Conservation (phyloP, 1,284 basidiomycete genomes). For the Apiotrichum porosum region DNA sequence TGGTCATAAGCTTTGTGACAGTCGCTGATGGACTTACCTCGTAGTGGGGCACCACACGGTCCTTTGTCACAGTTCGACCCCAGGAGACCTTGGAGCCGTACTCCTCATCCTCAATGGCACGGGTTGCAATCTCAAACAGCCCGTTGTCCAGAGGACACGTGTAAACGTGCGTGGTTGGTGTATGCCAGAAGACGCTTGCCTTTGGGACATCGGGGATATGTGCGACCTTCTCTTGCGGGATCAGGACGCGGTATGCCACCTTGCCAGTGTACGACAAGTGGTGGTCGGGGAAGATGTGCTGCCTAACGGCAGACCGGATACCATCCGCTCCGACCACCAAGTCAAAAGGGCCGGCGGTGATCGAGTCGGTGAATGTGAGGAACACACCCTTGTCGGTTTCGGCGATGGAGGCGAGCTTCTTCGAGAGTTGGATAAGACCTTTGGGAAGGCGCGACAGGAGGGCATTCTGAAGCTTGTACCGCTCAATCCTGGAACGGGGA, state of each 20-base stretch:
- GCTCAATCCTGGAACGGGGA: slow-evolving; percentile 23
- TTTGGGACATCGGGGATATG: slow-evolving; percentile 22
- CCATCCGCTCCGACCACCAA: slow-evolving; percentile 37
- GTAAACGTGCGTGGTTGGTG: slow-evolving; percentile 26
- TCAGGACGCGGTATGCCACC: slow-evolving; percentile 26
- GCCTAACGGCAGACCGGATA: slow-evolving; percentile 31
- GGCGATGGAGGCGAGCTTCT: slow-evolving; percentile 15
- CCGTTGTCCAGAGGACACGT: slow-evolving; percentile 26
- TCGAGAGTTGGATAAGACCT: slow-evolving; percentile 25
- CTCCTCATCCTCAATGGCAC: slow-evolving; percentile 19
- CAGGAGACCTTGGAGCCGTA: slow-evolving; percentile 24
- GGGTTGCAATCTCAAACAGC: slow-evolving; percentile 26
- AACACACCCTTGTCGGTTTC: slow-evolving; percentile 14
- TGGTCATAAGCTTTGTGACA: neutral
- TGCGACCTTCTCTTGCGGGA: slow-evolving; percentile 23
- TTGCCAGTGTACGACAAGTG: slow-evolving; percentile 29
- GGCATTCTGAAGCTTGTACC: slow-evolving; percentile 31
- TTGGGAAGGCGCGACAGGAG: slow-evolving; percentile 23
- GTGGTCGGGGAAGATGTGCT: slow-evolving; percentile 28
- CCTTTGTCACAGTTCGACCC: slow-evolving; percentile 17
- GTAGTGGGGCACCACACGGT: slow-evolving; percentile 21
- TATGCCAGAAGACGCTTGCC: slow-evolving; percentile 27
- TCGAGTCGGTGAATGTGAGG: slow-evolving; percentile 26
- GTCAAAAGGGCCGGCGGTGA: slow-evolving; percentile 21
- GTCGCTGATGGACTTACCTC: neutral